phyloP scores from a whole-genome alignment of 108 stramenopile species.

The Chaetoceros muelleri region DNA sequence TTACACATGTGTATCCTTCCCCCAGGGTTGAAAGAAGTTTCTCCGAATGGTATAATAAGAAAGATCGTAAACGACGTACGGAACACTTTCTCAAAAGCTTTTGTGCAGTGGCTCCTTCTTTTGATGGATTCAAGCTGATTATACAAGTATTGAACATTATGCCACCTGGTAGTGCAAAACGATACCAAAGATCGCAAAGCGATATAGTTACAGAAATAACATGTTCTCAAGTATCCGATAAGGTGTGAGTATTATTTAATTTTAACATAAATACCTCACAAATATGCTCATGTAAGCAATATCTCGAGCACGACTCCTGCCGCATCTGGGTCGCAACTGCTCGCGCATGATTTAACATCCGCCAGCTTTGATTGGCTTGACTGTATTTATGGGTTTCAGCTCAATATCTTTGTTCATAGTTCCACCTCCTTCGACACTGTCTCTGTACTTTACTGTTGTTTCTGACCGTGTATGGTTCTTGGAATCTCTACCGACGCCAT shows the following conservation, averaged over 20 bases:
- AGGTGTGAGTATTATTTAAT: too few species aligned
- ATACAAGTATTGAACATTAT: background rate
- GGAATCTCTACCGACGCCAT: slow-evolving; percentile 8
- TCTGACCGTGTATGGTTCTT: slow-evolving; percentile 3
- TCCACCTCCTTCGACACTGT: too few species aligned
- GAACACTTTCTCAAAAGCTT: background rate
- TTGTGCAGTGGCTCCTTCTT: background rate
- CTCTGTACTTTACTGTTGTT: background rate
- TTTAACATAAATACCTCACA: too few species aligned
- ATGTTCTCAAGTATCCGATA: too few species aligned
- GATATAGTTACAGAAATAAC: background rate
- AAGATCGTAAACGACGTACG: background rate
- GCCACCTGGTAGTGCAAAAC: background rate
- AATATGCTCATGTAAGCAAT: too few species aligned
- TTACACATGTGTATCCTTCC: background rate
- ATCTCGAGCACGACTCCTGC: too few species aligned
- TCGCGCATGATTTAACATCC: background rate
- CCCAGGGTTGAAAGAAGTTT: background rate
- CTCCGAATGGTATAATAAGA: background rate
- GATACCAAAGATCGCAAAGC: background rate
- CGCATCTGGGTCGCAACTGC: too few species aligned
- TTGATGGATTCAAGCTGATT: background rate
- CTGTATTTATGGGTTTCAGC: background rate
- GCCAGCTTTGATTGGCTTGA: background rate
- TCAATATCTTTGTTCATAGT: background rate